Conservation (phyloP, 345 rosid species). For the Tarenaya hassleriana region DNA sequence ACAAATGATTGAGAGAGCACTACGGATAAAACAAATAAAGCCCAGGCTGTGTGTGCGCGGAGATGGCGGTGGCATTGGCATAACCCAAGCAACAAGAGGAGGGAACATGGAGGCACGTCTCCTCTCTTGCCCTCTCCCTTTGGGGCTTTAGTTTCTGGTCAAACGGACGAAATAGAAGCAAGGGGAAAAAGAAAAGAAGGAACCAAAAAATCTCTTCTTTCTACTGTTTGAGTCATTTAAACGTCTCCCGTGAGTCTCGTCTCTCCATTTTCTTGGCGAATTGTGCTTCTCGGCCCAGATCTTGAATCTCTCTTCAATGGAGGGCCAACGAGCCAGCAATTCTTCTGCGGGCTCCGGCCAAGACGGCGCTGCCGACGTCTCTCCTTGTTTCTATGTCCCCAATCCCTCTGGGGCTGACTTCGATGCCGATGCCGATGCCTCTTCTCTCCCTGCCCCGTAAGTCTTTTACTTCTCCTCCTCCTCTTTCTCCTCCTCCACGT, state of each 20-base stretch:
- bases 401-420: conserved; percentile 29
- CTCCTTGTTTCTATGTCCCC: conserved; percentile 30
- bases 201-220: no score
- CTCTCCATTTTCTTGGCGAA: conserved; percentile 10
- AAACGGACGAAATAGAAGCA: background rate
- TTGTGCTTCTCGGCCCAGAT: conserved; percentile 17
- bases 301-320: conserved; percentile 21
- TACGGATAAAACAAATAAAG: conserved; percentile 22
- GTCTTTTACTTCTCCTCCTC: conserved; percentile 3
- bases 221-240: conserved; percentile 16
- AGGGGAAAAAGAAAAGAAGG: conserved; percentile 8
- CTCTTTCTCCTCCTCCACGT: background rate
- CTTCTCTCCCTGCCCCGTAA: conserved; percentile 33
- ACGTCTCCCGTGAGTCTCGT: conserved; percentile 20
- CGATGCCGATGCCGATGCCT: conserved; percentile 25
- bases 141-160: conserved; percentile 12
- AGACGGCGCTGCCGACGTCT: conserved; percentile 20
- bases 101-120: conserved; percentile 28
- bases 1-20: background rate
- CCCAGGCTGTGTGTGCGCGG: conserved; percentile 15
- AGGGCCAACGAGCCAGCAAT: conserved; percentile 32
- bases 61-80: conserved; percentile 30
- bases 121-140: conserved; percentile 8
- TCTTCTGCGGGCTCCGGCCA: conserved; percentile 30
- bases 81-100: conserved; percentile 22